phyloP scores from a whole-genome alignment of 441 rosid genomes.

The Dalechampia spathulata region DNA sequence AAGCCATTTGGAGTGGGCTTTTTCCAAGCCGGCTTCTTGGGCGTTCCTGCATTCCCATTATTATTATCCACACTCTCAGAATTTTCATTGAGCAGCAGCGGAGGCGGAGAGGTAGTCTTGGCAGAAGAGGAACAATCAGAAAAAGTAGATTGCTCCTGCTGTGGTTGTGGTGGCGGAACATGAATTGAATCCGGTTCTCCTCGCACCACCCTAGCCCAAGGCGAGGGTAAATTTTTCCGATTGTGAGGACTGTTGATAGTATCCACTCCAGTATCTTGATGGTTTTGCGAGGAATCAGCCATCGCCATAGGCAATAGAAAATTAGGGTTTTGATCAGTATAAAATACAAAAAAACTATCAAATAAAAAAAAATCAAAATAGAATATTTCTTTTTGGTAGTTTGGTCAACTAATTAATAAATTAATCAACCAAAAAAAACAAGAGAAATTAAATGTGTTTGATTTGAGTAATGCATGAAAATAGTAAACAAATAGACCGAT shows the following conservation, averaged over 20 bases:
- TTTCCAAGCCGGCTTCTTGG: constrained; percentile 53
- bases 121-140: constrained; percentile 23
- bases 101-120: constrained; percentile 17
- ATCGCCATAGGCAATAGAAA: constrained; percentile 21
- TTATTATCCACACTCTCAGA: constrained; percentile 9
- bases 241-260: constrained; percentile 25
- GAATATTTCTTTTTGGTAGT: background rate
- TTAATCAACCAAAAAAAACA: background rate
- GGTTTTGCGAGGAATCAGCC: constrained; percentile 34
- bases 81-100: constrained; percentile 17
- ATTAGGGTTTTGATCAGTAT: constrained; percentile 24
- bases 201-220: constrained; percentile 44
- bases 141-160: constrained; percentile 21
- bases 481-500: background rate
- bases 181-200: constrained; percentile 25
- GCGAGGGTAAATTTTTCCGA: constrained; percentile 26
- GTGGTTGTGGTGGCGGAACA: constrained; percentile 23
- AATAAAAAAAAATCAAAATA: background rate
- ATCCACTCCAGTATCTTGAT: constrained; percentile 21
- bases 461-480: background rate
- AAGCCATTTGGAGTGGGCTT: constrained; percentile 47
- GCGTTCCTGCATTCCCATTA: constrained; percentile 21
- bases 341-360: constrained; percentile 1
- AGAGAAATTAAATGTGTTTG: background rate
- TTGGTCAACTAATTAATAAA: background rate